phyloP scores from a whole-genome alignment of 164 flowering plant genomes.

The Magnolia kwangsiensis region DNA sequence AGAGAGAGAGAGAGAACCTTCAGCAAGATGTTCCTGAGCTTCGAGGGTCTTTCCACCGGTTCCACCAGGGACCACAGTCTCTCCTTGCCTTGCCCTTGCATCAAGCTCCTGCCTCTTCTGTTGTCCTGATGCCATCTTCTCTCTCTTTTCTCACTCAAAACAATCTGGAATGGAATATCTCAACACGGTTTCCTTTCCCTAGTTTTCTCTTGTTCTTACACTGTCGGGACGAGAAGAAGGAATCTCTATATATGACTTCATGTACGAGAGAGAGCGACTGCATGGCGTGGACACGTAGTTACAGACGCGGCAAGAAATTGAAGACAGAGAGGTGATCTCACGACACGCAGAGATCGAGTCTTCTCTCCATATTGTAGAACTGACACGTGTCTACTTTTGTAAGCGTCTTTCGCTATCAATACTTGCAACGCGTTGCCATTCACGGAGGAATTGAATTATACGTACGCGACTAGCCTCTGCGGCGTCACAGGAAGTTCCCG shows the following conservation, averaged over 20 bases:
- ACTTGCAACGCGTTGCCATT: neutral
- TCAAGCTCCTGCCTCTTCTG: constrained; percentile 47
- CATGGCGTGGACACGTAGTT: neutral
- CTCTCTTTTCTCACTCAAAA: neutral
- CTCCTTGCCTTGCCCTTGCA: constrained; percentile 63
- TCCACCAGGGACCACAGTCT: constrained; percentile 77
- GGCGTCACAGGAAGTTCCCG: neutral
- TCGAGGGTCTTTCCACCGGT: constrained; percentile 82
- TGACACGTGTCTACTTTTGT: neutral
- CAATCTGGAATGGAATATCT: neutral
- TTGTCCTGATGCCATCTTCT: constrained; percentile 39
- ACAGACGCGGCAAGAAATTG: neutral
- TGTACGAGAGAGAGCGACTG: neutral
- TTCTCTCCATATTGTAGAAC: neutral
- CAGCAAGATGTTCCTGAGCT: constrained; percentile 81
- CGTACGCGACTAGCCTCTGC: neutral
- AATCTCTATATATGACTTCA: neutral
- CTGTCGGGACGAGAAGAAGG: neutral
- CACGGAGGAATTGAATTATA: neutral
- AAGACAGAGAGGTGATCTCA: neutral
- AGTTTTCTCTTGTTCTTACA: no score
- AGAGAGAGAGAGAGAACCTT: constrained; percentile 38
- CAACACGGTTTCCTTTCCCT: neutral
- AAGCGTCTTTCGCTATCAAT: neutral
- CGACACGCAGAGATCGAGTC: neutral